These are phyloP conservation scores for Auxenochlorella pyrenoidosa DNA, from an alignment of 139 green algal genomes.

Conservation along the genomic window DNA sequence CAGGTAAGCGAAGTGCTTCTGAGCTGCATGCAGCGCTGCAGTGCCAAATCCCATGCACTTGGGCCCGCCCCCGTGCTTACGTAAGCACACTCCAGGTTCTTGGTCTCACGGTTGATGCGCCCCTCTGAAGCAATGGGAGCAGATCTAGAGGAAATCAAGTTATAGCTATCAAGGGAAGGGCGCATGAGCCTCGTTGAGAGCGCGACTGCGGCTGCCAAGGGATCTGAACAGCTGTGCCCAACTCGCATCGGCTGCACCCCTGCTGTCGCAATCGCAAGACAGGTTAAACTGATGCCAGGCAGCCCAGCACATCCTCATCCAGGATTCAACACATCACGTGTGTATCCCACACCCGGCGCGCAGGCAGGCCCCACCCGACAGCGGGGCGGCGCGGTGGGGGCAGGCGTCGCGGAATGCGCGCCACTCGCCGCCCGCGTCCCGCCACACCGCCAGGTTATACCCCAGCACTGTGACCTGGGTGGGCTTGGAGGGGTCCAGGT, in stretches of 20 bases:
- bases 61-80: neutral
- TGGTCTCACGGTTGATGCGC: neutral
- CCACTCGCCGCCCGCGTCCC: neutral
- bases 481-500: conserved; percentile 6
- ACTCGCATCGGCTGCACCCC: too few species aligned
- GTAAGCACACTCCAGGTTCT: conserved; percentile 23
- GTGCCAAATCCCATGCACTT: too few species aligned
- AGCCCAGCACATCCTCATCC: neutral
- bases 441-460: conserved; percentile 17
- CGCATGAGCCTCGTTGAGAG: too few species aligned
- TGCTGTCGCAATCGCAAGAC: too few species aligned
- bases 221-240: too few species aligned
- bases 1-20: too few species aligned
- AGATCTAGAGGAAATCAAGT: too few species aligned
- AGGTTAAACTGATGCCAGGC: too few species aligned
- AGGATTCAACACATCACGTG: neutral
- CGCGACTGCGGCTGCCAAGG: too few species aligned
- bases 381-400: conserved; percentile 31
- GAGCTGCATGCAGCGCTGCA: too few species aligned
- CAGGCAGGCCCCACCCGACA: conserved; percentile 15
- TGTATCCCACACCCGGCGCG: too few species aligned
- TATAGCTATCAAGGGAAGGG: too few species aligned
- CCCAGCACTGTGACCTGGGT: neutral
- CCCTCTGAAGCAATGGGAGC: neutral
- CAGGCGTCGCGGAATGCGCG: conserved; percentile 35